Base-by-base conservation (phyloP, 139 green algal genomes). In the Klebsormidium nitens region DNA sequence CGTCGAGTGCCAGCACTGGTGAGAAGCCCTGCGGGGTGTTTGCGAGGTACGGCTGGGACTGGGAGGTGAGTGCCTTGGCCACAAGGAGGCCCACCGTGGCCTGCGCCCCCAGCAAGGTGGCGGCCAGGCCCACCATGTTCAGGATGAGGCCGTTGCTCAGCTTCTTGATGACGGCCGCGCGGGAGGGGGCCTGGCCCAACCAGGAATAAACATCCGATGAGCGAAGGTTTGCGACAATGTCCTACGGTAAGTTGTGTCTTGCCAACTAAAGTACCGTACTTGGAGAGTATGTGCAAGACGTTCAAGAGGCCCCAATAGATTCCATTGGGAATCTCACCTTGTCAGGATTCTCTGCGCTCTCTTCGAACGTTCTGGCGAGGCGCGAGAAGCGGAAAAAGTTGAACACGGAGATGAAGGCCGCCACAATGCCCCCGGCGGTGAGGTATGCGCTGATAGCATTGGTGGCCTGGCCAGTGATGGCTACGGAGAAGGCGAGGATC, bases 1-100 rank as follows among this genome's bases (percentile, higher is more conserved):
- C 93, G 76, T 99, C 94, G 61, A 99, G 85, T 2, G 94, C 93
- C 37, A 98, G 82, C 66, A 98, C 94, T 1, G 93, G 92, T 81
- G 93, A 96, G 81, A 91, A 97, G 32, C 74, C 72, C 29, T 76
- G 75, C 1, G 82, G 81, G 14, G 52, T 77, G 50, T 70, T 75
- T 32, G 57, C 29, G 28, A 59, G n/a, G 6, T 75, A 35, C 17
- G 72, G 39, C 37, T n/a, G n/a, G 26, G 85, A 89, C 8, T 90
- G 86, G 49, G 87, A 95, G 59, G 85, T 93, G 36, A 99, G 82
- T 3, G 93, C 97, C 84, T 99, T 99, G 61, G 91, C 94, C 34
- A 99, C 90, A 55, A 98, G 87, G 65, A 98, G 74, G 4, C 94
- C 93, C 26, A 96, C 89, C 14, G 83, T 90, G 3, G 87, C 88